These are phyloP conservation scores for Pythium plurisporium DNA, from an alignment of 352 stramenopile genomes.

Conservation along the genomic window DNA sequence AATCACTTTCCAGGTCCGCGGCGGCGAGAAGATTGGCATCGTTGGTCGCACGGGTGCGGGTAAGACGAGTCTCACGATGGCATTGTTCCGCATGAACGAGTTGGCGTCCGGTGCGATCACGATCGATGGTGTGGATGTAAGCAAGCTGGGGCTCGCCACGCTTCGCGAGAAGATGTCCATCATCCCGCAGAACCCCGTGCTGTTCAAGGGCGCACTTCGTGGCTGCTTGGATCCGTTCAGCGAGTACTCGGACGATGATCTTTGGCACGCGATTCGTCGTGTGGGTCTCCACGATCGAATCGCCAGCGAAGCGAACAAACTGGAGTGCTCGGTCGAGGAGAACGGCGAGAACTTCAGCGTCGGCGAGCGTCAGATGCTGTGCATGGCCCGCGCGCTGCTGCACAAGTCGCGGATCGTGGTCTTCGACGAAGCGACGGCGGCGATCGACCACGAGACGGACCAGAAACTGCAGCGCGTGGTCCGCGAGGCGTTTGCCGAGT, in stretches of 20 bases:
- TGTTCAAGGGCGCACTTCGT: conserved; percentile 90
- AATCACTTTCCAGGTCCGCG: conserved; percentile 44
- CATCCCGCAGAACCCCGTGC: conserved; percentile 91
- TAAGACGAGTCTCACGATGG: conserved; percentile 84
- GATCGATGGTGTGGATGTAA: conserved; percentile 86
- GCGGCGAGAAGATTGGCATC: conserved; percentile 82
- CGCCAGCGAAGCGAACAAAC: not conserved
- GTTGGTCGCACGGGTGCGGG: conserved; percentile 85
- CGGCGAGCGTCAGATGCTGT: conserved; percentile 19
- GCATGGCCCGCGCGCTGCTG: conserved; percentile 86
- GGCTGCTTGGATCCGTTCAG: conserved; percentile 90
- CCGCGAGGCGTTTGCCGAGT: conserved; percentile 73
- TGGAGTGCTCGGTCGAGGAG: conserved; percentile 85
- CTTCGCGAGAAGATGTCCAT: conserved; percentile 87
- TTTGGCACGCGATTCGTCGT: conserved; percentile 50
- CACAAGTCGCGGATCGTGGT: conserved; percentile 65
- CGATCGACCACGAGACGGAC: conserved; percentile 77
- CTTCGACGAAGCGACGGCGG: conserved; percentile 63
- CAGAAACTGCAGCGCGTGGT: conserved; percentile 61
- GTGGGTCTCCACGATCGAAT: conserved; percentile 55
- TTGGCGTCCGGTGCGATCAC: conserved; percentile 80
- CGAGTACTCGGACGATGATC: conserved; percentile 60
- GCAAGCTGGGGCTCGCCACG: conserved; percentile 67
- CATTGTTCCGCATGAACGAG: conserved; percentile 92
- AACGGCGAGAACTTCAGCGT: conserved; percentile 93